Evolutionary conservation across 805 yeast genomes (phyloP).

Genomic region (Torulaspora indica): DNA sequence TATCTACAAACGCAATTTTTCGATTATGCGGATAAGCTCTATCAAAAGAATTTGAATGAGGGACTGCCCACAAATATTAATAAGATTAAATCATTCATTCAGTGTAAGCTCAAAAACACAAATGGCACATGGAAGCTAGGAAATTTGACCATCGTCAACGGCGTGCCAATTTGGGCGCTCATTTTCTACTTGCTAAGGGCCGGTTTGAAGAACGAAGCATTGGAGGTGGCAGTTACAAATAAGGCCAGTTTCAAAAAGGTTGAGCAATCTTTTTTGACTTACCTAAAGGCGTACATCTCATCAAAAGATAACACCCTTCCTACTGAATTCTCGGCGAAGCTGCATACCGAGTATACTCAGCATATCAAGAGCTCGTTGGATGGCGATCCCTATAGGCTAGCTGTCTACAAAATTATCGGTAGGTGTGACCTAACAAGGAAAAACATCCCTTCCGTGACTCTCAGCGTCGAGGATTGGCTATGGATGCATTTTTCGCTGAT

Average conservation of each 20-base stretch:
- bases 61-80: constrained; percentile 70
- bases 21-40: constrained; percentile 63
- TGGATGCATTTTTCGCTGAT: constrained; percentile 86
- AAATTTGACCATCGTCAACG: constrained; percentile 66
- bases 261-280: constrained; percentile 78
- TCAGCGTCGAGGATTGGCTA: constrained; percentile 91
- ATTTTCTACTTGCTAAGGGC: constrained; percentile 79
- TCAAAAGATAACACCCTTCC: constrained; percentile 54
- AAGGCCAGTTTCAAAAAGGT: constrained; percentile 73
- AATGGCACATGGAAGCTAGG: constrained; percentile 47
- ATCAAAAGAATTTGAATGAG: constrained; percentile 48
- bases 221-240: constrained; percentile 58
- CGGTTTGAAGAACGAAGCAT: constrained; percentile 76
- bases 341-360: constrained; percentile 78
- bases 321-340: constrained; percentile 59
- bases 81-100: constrained; percentile 62
- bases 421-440: constrained; percentile 72
- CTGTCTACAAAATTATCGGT: constrained; percentile 89
- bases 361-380: constrained; percentile 63
- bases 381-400: constrained; percentile 85
- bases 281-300: constrained; percentile 64
- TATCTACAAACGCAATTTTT: constrained; percentile 75
- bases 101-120: constrained; percentile 42
- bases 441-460: constrained; percentile 61
- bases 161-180: constrained; percentile 91